A percentile compares a stretch with the other conserved stretches of the same genome.
These are phyloP conservation scores for Carallia brachiata DNA, from an alignment of 345 rosid genomes.

Conservation along the genomic window DNA sequence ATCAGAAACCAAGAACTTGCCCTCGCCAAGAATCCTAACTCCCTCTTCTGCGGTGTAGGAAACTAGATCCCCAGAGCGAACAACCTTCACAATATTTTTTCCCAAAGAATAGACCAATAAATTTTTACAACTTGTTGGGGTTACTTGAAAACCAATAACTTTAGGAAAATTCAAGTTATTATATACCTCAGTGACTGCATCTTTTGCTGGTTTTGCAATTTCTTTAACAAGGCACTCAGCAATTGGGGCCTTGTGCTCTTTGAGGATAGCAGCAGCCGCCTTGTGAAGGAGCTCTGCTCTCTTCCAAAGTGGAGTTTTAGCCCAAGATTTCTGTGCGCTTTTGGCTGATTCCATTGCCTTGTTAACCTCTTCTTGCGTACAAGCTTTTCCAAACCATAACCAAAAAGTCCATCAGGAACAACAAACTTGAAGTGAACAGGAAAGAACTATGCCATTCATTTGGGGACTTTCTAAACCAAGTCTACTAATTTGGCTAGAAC, in stretches of 20 bases:
- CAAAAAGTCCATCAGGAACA: background rate
- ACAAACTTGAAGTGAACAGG: too few relatives aligned
- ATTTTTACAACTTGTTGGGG: background rate
- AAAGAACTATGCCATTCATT: too few relatives aligned
- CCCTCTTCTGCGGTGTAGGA: conserved; percentile 98
- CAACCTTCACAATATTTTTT: conserved; percentile 46
- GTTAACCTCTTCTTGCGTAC: conserved; percentile 97
- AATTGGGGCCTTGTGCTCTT: conserved; percentile 76
- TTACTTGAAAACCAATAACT: too few relatives aligned
- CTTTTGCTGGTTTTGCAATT: conserved; percentile 99
- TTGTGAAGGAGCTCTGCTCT: conserved; percentile 97
- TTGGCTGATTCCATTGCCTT: conserved; percentile 79
- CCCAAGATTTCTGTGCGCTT: conserved; percentile 86
- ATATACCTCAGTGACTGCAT: conserved; percentile 76
- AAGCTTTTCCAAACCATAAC: conserved; percentile 45
- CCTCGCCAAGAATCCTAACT: conserved; percentile 90
- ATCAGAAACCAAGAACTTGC: conserved; percentile 88
- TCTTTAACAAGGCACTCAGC: conserved; percentile 92
- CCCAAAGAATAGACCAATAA: too few relatives aligned
- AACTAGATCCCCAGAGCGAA: conserved; percentile 92
- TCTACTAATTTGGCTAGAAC: too few relatives aligned
- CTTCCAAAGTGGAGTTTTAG: conserved; percentile 96
- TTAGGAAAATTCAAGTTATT: background rate
- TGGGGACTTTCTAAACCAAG: too few relatives aligned
- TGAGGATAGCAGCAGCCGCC: conserved; percentile 88